A percentile compares a stretch with the other conserved stretches of the same genome.
phyloP scores from a whole-genome alignment of 257 asterid species.

The Solanum virginianum region DNA sequence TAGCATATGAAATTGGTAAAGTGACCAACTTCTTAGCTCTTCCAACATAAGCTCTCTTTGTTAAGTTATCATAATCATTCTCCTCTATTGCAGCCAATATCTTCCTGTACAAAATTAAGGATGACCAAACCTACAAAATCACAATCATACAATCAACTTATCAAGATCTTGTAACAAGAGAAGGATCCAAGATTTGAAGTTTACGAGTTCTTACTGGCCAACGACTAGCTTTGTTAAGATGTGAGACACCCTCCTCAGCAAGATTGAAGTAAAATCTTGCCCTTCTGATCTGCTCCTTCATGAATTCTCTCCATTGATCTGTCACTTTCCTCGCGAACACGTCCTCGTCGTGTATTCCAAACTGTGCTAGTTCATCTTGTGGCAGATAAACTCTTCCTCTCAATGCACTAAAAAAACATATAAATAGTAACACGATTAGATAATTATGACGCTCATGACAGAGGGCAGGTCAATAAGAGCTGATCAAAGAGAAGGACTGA shows the following conservation, averaged over 20 bases:
- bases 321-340: slow-evolving; percentile 50
- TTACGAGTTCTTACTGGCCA: slow-evolving; percentile 53
- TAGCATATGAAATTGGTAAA: slow-evolving; percentile 54
- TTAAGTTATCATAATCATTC: slow-evolving; percentile 59
- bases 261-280: slow-evolving; percentile 64
- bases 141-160: not conserved
- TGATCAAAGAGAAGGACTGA: not conserved
- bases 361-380: slow-evolving; percentile 59
- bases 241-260: slow-evolving; percentile 74
- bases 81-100: slow-evolving; percentile 61
- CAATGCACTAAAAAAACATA: slow-evolving; percentile 30
- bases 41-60: slow-evolving; percentile 69
- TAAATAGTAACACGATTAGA: not conserved
- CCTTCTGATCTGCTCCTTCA: slow-evolving; percentile 63
- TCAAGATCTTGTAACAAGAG: not conserved
- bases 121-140: slow-evolving; percentile 69
- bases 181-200: not conserved
- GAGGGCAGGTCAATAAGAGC: not conserved
- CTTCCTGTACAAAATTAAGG: slow-evolving; percentile 54
- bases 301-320: slow-evolving; percentile 63
- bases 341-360: slow-evolving; percentile 48
- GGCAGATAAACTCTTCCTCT: slow-evolving; percentile 88
- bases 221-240: slow-evolving; percentile 70
- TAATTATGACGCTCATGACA: not conserved
- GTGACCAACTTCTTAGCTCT: slow-evolving; percentile 47